Base-by-base conservation (phyloP, 768 basidiomycete species). In the Lactifluus volemus region DNA sequence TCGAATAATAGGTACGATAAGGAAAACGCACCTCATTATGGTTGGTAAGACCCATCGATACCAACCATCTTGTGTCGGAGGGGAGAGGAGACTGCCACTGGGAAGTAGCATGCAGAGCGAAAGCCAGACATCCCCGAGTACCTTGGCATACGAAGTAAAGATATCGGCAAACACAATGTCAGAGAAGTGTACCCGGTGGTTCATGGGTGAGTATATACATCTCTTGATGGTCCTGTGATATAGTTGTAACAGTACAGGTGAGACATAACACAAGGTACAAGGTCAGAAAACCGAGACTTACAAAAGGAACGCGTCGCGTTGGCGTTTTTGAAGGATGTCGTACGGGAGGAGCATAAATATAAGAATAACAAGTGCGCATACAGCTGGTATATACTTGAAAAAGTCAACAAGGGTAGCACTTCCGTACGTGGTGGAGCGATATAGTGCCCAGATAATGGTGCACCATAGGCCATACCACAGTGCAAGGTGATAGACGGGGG, bases 111-210 rank as follows among this genome's bases (percentile, higher is more conserved):
- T 94, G 70, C 81, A 85, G 17, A 86, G 67, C 5, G 91, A 92
- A 48, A 98, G 76, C 92, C 92, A 98, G 45, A 94, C 75, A 69
- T 98, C 97, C 12, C 96, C 96, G 19, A 98, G 76, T 44, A 99
- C 93, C 76, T 97, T 98, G 39, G 97, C 95, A 69, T 91, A 96
- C 2, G 95, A 98, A 2, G 97, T 99, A 68, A 95, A 82, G 63
- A 98, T 84, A 78, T 98, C 97, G 61, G 96, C 95, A 60, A 96
- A 84, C 48, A 98, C 82, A 25, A 99, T 84, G 71, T 99, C 97
- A 32, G 85, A 84, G 73, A 99, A 99, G 71, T 86, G 84, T 44
- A 93, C 78, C 5, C 86, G 82, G 45, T 78, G 76, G 55, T 78
- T 76, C 44, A 77, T 68, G 1, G 83, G 74, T n/a, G 88, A 81